phyloP scores from a whole-genome alignment of 164 flowering plant genomes.

The Pachysandra terminalis region DNA sequence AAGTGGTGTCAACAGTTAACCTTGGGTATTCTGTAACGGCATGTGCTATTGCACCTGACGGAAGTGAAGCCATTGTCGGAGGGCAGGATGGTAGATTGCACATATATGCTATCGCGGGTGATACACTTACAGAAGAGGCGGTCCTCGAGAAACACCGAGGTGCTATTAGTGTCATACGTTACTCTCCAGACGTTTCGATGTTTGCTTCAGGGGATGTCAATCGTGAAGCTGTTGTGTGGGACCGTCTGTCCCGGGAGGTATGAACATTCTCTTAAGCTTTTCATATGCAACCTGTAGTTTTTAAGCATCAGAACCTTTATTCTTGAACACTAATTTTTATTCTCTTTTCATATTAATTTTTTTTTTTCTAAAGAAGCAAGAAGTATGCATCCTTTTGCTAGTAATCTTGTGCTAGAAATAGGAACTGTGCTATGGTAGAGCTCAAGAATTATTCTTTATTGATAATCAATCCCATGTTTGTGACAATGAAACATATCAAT shows the following conservation, averaged over 20 bases:
- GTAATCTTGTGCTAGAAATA: no score
- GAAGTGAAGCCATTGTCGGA: conserved; percentile 86
- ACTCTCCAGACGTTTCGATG: conserved; percentile 91
- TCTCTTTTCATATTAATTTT: no score
- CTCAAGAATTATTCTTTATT: not conserved
- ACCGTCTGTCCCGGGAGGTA: conserved; percentile 77
- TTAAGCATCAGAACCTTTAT: not conserved
- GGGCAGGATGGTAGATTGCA: conserved; percentile 93
- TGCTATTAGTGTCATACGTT: conserved; percentile 74
- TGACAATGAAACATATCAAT: not conserved
- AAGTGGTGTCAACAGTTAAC: conserved; percentile 58
- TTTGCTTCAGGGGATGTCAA: conserved; percentile 87
- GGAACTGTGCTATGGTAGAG: no score
- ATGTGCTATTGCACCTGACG: conserved; percentile 77
- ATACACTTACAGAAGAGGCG: conserved; percentile 69
- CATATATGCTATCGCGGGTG: conserved; percentile 67
- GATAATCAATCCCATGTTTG: not conserved
- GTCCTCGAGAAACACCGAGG: conserved; percentile 95
- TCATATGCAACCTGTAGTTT: not conserved
- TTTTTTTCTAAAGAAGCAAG: not conserved
- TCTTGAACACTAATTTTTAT: not conserved
- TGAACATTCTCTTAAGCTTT: not conserved
- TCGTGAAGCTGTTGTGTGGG: conserved; percentile 96
- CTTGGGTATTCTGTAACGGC: conserved; percentile 83
- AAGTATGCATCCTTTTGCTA: no score